Base-by-base conservation (phyloP, 2,329 filamentous ascomycete genomes). In the Diaporthe aspalathi region DNA sequence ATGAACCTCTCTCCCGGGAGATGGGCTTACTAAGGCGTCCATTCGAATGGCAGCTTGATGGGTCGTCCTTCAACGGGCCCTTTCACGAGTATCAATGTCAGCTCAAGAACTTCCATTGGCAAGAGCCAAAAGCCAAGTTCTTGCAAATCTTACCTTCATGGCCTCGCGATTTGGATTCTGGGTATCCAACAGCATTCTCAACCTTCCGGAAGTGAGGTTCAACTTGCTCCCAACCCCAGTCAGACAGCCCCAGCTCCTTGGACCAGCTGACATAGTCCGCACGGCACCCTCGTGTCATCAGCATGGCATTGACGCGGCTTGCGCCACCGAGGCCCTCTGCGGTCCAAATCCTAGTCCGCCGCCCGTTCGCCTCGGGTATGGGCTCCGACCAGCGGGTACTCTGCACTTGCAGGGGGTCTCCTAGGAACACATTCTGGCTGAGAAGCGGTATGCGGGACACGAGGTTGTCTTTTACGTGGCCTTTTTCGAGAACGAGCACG, bases 401-500 rank as follows among this genome's bases (percentile, higher is more conserved):
- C 29, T 77, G 74, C 29, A 75, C 74, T 54, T 79, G 77, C 7
- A 78, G 70, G 11, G 60, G 49, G 11, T 75, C 71, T 2, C 76
- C 74, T 1, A 70, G 22, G 22, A 73, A 74, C 16, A 75, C 67
- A 57, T 76, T 76, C 60, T 80, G 79, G 62, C 75, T 76, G 2
- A 79, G 29, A 2, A 82, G 76, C 2, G 80, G 80, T 14, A 80
- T 76, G 47, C 80, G 76, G 1, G 76, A 76, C 6, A 78, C 45
- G 32, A 74, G 71, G 62, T 73, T 74, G 70, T 82, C 80, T 29
- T 74, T 73, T 14, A 78, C 74, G 12, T 70, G 74, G 40, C 80
- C 80, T 38, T 77, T 79, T 72, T 84, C 81, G 14, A 84, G 70
- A 5, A 84, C 75, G 1, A 84, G 77, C 5, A 85, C 81, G 0